Conservation (phyloP, 2,329 filamentous ascomycete species). For the Penicillium thymicola region DNA sequence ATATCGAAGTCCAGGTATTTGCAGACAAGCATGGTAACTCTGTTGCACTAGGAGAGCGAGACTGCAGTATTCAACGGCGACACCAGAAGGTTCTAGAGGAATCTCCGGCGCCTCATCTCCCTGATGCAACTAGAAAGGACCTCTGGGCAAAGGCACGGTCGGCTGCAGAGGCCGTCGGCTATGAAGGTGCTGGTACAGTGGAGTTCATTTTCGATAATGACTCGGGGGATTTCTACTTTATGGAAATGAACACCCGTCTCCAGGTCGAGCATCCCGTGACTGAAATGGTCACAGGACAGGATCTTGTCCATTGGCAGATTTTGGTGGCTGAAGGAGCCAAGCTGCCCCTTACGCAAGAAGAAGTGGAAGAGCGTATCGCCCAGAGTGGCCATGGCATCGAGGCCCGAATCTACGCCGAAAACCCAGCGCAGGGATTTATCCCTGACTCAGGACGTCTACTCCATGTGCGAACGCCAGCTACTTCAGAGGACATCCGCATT, state of each 20-base stretch:
- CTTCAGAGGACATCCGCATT: constrained; percentile 73
- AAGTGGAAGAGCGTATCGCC: constrained; percentile 67
- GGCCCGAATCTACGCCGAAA: constrained; percentile 94
- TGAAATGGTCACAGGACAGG: constrained; percentile 71
- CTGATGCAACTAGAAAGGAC: constrained; percentile 58
- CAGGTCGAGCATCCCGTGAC: constrained; percentile 98
- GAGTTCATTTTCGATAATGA: constrained; percentile 70
- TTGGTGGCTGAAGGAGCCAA: constrained; percentile 71
- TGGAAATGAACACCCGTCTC: constrained; percentile 75
- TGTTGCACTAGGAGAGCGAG: constrained; percentile 62
- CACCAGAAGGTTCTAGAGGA: constrained; percentile 68
- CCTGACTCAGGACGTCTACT: constrained; percentile 87
- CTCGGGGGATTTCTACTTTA: constrained; percentile 64
- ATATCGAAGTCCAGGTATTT: constrained; percentile 67
- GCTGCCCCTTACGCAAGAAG: constrained; percentile 62
- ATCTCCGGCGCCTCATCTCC: constrained; percentile 61
- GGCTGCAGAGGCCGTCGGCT: constrained; percentile 61
- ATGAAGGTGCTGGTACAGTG: constrained; percentile 65
- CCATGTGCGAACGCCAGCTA: constrained; percentile 71
- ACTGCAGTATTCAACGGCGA: constrained; percentile 63
- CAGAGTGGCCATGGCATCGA: constrained; percentile 84
- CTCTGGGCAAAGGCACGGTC: constrained; percentile 64
- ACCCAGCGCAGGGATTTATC: constrained; percentile 85
- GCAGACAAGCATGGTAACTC: constrained; percentile 64
- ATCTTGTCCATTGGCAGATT: constrained; percentile 94